Evolutionary conservation across 2,329 filamentous ascomycete species (phyloP), one percentile per base, ranked within the genome.

Genomic region (Alternaria viburni): DNA sequence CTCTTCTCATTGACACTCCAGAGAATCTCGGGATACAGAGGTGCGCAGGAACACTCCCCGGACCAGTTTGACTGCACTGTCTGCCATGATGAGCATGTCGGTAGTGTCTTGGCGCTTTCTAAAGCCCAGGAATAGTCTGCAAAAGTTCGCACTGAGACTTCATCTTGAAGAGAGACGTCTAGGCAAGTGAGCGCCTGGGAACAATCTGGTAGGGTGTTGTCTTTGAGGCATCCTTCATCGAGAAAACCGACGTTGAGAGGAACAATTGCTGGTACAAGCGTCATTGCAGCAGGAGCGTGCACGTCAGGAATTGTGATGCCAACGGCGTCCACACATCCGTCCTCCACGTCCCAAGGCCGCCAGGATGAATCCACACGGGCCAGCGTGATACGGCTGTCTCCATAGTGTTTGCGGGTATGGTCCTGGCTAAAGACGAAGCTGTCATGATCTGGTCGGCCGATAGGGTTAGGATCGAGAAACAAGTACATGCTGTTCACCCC

Each of bases 381-480:
- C 30, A 88, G 67, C 4, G 80, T 75, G 3, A 78, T 69, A 32
- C 88, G 82, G 6, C 77, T 62, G 47, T 86, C 81, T 17, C 84
- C 83, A 41, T 83, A 83, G 13, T 82, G 76, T 7, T 86, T 76
- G 5, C 83, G 79, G 9, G 77, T 74, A 59, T 83, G 83, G 50
- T 85, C 81, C 7, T 81, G 67, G 2, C 87, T 83, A 68, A 91
- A 88, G 0, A 90, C 84, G 68, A 89, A 89, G 2, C 74, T 74
- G 70, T 90, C 88, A 6, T 83, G 59, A 0, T 79, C 71, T 0
- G 81, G 74, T 26, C 83, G 73, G 1, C 84, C 84, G 36, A 85
- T 80, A 15, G 83, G 82, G 6, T 82, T 78, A 0, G 87, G 85
- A 57, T 91, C 87, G 4, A 88, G 77, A 69, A 89, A 90, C 3